These are phyloP conservation scores for Moniliophthora roreri DNA, from an alignment of 1,284 basidiomycete species.

Conservation along the genomic window DNA sequence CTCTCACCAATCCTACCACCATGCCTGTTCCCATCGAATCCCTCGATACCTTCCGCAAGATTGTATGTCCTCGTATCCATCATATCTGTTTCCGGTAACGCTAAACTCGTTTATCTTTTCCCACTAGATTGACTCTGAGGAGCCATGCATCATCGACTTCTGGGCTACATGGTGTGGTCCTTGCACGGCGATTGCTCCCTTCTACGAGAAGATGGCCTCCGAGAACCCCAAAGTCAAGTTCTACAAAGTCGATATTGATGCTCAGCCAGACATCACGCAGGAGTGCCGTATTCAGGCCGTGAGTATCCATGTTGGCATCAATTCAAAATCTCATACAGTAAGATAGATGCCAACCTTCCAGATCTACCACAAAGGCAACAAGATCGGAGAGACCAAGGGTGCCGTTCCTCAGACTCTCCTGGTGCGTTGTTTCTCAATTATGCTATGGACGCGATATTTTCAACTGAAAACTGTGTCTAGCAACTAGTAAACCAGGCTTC, in stretches of 20 bases:
- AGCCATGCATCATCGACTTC: slow-evolving; percentile 58
- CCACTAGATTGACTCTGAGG: slow-evolving; percentile 46
- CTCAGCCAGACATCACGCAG: slow-evolving; percentile 32
- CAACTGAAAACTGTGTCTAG: too few species aligned
- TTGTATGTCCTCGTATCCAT: background rate
- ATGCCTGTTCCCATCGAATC: slow-evolving; percentile 34
- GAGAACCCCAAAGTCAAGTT: slow-evolving; percentile 45
- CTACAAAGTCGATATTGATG: slow-evolving; percentile 72
- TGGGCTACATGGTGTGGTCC: slow-evolving; percentile 60
- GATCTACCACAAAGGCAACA: slow-evolving; percentile 61
- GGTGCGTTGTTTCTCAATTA: slow-evolving; percentile 22
- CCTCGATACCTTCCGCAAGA: background rate
- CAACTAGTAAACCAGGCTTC: too few species aligned
- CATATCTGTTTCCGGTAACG: background rate
- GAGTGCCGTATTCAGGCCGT: slow-evolving; percentile 58
- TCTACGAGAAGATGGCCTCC: slow-evolving; percentile 60
- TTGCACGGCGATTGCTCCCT: slow-evolving; percentile 69
- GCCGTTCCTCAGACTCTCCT: slow-evolving; percentile 40
- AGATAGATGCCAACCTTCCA: slow-evolving; percentile 70
- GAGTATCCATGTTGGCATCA: slow-evolving; percentile 18
- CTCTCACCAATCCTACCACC: background rate
- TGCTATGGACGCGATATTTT: too few species aligned
- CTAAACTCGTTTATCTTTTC: slow-evolving; percentile 4
- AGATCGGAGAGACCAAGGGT: slow-evolving; percentile 56
- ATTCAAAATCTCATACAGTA: background rate